Evolutionary conservation across 2,329 filamentous ascomycete genomes (phyloP).

Genomic region (Claviceps africana): DNA sequence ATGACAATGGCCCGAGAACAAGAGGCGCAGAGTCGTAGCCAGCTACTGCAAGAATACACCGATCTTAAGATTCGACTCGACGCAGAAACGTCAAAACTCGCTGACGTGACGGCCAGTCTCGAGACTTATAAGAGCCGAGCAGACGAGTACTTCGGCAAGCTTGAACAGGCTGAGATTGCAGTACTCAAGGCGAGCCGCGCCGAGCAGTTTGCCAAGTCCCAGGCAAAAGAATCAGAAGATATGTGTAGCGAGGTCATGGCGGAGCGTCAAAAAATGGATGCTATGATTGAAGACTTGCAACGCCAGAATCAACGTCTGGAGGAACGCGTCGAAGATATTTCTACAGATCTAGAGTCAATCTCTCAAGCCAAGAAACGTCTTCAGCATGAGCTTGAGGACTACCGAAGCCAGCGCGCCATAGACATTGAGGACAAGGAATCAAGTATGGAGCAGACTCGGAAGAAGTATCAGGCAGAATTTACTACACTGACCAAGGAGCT

Average conservation of each 20-base stretch:
- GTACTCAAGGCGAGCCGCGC: slow-evolving; percentile 84
- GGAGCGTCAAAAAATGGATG: slow-evolving; percentile 81
- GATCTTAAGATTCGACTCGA: slow-evolving; percentile 90
- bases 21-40: slow-evolving; percentile 72
- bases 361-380: slow-evolving; percentile 84
- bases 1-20: slow-evolving; percentile 67
- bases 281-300: slow-evolving; percentile 76
- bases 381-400: slow-evolving; percentile 95
- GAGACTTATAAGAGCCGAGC: slow-evolving; percentile 81
- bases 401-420: slow-evolving; percentile 84
- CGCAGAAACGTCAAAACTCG: slow-evolving; percentile 70
- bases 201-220: slow-evolving; percentile 84
- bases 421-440: slow-evolving; percentile 95
- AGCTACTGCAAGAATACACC: slow-evolving; percentile 81
- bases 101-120: slow-evolving; percentile 72
- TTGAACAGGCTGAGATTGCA: slow-evolving; percentile 92
- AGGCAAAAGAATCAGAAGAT: slow-evolving; percentile 83
- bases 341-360: slow-evolving; percentile 74
- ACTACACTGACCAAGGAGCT: slow-evolving; percentile 81
- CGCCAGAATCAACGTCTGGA: slow-evolving; percentile 80
- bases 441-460: slow-evolving; percentile 89
- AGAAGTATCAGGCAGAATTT: slow-evolving; percentile 94
- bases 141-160: slow-evolving; percentile 92
- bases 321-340: slow-evolving; percentile 80
- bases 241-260: slow-evolving; percentile 81